Conservation (phyloP, 352 stramenopile species). For the Pelagophyceae sp. region DNA sequence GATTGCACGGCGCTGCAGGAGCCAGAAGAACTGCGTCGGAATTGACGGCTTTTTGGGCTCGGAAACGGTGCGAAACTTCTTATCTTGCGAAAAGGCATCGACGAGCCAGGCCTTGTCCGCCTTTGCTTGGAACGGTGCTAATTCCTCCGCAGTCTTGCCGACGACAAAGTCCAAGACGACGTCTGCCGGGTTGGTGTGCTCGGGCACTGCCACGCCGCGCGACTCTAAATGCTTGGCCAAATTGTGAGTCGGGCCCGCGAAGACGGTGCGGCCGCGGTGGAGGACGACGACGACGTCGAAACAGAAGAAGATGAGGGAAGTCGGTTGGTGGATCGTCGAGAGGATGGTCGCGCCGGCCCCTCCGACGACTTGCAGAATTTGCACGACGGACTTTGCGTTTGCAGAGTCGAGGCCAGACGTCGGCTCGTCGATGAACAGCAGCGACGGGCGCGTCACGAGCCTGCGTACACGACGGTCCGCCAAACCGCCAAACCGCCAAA, state of each 20-base stretch:
- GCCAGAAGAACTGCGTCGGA: no score
- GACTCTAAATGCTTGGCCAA: conserved; percentile 39
- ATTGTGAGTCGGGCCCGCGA: conserved; percentile 37
- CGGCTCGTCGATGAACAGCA: conserved; percentile 65
- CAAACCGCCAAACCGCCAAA: no score
- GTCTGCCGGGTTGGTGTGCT: conserved; percentile 52
- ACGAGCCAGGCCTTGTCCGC: no score
- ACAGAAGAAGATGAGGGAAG: conserved; percentile 52
- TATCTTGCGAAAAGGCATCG: no score
- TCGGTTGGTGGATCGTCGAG: conserved; percentile 61
- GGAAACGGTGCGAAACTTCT: no score
- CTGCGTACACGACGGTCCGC: no score
- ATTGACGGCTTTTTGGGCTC: no score
- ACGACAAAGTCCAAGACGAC: conserved; percentile 21
- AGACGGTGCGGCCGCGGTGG: conserved; percentile 41
- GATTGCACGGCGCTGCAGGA: no score
- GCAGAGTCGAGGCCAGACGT: conserved; percentile 60
- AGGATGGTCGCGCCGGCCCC: conserved; percentile 51
- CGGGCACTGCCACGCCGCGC: conserved; percentile 41
- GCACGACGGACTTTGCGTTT: conserved; percentile 55
- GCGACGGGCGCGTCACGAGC: conserved; percentile 53
- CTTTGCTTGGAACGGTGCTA: not conserved
- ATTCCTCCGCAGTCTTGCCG: not conserved
- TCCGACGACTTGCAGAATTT: conserved; percentile 48
- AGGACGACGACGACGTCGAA: conserved; percentile 51